These are phyloP conservation scores for Magnolia changhungtana DNA, from an alignment of 164 flowering plant genomes.

Conservation along the genomic window DNA sequence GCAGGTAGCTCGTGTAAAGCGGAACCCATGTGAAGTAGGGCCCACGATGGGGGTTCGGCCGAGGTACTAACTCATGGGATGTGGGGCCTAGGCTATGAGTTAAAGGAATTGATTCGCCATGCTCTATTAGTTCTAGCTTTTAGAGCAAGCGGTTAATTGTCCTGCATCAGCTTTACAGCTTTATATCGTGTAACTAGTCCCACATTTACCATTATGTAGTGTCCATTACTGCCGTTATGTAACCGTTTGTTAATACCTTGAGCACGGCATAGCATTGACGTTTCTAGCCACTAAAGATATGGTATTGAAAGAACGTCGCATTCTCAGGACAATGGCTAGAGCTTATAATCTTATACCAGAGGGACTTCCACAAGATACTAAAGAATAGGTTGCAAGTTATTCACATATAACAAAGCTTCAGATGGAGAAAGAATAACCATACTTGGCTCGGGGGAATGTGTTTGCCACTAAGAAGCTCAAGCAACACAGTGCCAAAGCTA, in stretches of 20 bases:
- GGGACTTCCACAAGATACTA: background rate
- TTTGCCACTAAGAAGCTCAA: conserved; percentile 93
- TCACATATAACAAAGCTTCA: background rate
- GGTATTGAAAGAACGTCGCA: background rate
- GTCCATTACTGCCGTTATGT: too few relatives aligned
- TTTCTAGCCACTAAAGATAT: background rate
- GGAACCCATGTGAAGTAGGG: too few relatives aligned
- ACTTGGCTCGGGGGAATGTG: conserved; percentile 98
- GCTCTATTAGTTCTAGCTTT: too few relatives aligned
- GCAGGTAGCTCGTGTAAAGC: too few relatives aligned
- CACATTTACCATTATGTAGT: too few relatives aligned
- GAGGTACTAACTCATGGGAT: too few relatives aligned
- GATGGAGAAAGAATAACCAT: conserved; percentile 17
- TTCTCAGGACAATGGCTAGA: background rate
- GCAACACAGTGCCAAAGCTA: conserved; percentile 89
- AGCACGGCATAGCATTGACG: background rate
- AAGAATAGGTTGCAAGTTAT: background rate
- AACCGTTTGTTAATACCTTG: background rate
- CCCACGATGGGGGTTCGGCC: too few relatives aligned
- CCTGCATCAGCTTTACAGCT: background rate
- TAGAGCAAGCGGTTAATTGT: too few relatives aligned
- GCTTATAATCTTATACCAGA: background rate
- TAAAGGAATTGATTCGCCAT: too few relatives aligned
- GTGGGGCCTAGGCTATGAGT: too few relatives aligned
- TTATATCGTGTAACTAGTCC: background rate